Evolutionary conservation across 2,329 filamentous ascomycete species (phyloP), one percentile per base, ranked within the genome.

Genomic region (Alternaria sp.): DNA sequence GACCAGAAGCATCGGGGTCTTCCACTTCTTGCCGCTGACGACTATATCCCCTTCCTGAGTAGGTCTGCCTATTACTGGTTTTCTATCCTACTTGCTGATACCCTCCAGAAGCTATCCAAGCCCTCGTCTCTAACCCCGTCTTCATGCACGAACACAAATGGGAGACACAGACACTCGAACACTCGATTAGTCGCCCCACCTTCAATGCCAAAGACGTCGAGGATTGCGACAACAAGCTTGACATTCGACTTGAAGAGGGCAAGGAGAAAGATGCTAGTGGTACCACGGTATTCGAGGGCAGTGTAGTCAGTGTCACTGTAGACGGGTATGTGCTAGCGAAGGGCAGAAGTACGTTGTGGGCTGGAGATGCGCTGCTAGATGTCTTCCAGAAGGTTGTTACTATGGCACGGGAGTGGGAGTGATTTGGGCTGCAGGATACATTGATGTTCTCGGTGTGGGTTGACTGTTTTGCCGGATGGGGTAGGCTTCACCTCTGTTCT

Each of bases 61-160:
- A 48, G 1, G 13, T 34, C 21, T n/a, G 4, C 11, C 11, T 2
- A 10, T 36, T 41, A 28, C 23, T 23, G 24, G 24, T 13, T 24
- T 23, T 11, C 3, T 7, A 11, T 24, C 24, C 7, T 26, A 4
- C 14, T 26, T 24, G 21, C 17, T 4, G 14, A 13, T 4, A 24
- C 13, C 0, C 9, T 31, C 2, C 5, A 33, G 14, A 48, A 13
- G 29, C 44, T 8, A 11, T 48, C 29, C 2, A 23, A 36, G 5
- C 44, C 9, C 29, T 48, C 13, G 29, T 48, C 13, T 8, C 11
- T 3, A 34, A 48, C 21, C 21, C 29, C 1, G 23, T 9, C 44
- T 48, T 48, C 31, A 48, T 48, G 17, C 13, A 36, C 29, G 44
- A 36, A 9, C 44, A 48, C 23, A 24, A 3, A 21, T 48, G 44